Evolutionary conservation across 225 moss, liverwort and hornwort genomes (phyloP).

Genomic region (Sphagnum contortum): DNA sequence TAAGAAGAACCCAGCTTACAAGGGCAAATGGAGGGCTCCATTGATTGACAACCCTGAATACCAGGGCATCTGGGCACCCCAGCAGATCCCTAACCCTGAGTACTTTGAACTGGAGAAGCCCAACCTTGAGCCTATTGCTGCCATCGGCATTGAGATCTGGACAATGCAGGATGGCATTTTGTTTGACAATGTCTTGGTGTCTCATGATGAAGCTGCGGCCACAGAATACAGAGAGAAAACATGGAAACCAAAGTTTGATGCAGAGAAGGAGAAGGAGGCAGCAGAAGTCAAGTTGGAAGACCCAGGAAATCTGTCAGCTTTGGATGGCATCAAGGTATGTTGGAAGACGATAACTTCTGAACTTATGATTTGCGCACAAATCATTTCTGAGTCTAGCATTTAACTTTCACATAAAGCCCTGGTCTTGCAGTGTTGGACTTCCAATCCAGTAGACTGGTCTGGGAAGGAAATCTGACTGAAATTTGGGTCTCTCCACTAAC

Average conservation of each 20-base stretch:
- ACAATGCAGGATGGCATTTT: slow-evolving; percentile 64
- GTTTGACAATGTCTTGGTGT: slow-evolving; percentile 53
- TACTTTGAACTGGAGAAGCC: slow-evolving; percentile 54
- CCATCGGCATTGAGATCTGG: slow-evolving; percentile 64
- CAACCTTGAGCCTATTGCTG: slow-evolving; percentile 44
- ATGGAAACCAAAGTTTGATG: slow-evolving; percentile 38
- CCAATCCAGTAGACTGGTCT: neutral
- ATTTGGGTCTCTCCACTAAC: too few species aligned
- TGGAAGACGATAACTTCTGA: too few species aligned
- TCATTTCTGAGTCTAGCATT: too few species aligned
- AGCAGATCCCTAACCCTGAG: slow-evolving; percentile 46
- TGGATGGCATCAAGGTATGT: slow-evolving; percentile 41
- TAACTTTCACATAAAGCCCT: too few species aligned
- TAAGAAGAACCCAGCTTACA: slow-evolving; percentile 46
- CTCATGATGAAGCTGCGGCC: slow-evolving; percentile 43
- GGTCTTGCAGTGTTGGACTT: neutral
- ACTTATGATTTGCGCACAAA: too few species aligned
- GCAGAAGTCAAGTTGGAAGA: slow-evolving; percentile 25
- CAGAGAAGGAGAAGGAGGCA: slow-evolving; percentile 51
- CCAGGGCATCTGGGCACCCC: slow-evolving; percentile 49
- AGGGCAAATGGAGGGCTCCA: slow-evolving; percentile 51
- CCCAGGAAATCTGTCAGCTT: slow-evolving; percentile 8
- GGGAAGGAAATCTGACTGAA: neutral
- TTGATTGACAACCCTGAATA: slow-evolving; percentile 48
- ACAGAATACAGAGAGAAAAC: slow-evolving; percentile 48